Evolutionary conservation across 1,139 yeast species (phyloP).

Genomic region (Protomyces macrosporus): DNA sequence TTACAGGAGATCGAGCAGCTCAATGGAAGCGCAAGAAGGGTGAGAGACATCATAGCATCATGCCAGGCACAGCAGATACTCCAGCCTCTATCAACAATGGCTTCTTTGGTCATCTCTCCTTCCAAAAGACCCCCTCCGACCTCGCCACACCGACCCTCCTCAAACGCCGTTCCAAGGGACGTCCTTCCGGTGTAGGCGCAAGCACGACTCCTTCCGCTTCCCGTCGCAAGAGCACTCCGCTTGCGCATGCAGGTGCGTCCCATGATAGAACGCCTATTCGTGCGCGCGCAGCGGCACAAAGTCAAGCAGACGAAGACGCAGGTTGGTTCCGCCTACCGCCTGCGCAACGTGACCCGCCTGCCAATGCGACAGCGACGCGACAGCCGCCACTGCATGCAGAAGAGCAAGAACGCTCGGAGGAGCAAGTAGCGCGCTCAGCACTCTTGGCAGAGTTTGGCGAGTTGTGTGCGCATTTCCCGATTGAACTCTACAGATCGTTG

Average conservation of each 20-base stretch:
- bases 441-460: conserved; percentile 1
- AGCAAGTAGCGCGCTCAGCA: neutral
- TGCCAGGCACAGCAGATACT: neutral
- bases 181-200: neutral
- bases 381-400: neutral
- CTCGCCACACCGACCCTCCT: neutral
- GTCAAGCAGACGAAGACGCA: conserved; percentile 1
- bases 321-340: conserved; percentile 9
- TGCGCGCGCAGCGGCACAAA: neutral
- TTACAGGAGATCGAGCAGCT: neutral
- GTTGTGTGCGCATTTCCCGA: conserved; percentile 13
- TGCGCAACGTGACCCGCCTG: neutral
- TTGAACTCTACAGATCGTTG: conserved; percentile 19
- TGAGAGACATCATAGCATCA: neutral
- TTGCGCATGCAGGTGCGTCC: no score
- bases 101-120: neutral
- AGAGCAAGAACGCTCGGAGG: conserved; percentile 16
- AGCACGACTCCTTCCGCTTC: no score
- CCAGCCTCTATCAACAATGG: neutral
- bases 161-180: neutral
- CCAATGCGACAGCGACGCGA: neutral
- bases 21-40: neutral
- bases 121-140: neutral
- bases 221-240: no score
- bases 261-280: neutral